These are phyloP conservation scores for Phymatotrichopsis omnivora DNA, from an alignment of 2,329 filamentous ascomycete species.

Conservation along the genomic window DNA sequence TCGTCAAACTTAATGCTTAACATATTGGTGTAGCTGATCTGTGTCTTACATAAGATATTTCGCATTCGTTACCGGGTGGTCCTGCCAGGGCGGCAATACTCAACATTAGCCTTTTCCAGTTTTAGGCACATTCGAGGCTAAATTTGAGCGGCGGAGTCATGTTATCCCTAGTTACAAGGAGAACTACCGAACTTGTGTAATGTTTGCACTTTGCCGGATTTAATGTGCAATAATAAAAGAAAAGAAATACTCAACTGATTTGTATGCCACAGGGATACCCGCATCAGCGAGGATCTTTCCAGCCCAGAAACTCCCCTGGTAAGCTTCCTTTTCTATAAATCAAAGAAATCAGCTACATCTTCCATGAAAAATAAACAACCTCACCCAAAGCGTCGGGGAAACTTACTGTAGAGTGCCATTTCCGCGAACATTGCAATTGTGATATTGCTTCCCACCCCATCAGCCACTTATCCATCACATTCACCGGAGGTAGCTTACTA, in stretches of 20 bases:
- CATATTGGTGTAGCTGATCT: not conserved
- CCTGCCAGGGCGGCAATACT: too few species aligned
- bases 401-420: slow-evolving; percentile 35
- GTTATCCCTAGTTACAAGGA: too few species aligned
- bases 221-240: too few species aligned
- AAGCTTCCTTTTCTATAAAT: slow-evolving; percentile 36
- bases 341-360: not conserved
- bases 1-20: too few species aligned
- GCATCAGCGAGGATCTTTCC: slow-evolving; percentile 38
- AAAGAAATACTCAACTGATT: too few species aligned
- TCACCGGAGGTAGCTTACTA: slow-evolving; percentile 31
- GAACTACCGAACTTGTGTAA: too few species aligned
- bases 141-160: too few species aligned
- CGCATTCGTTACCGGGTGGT: slow-evolving; percentile 37
- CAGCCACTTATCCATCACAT: not conserved
- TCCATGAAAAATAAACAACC: not conserved
- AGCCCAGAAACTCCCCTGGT: slow-evolving; percentile 37
- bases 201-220: too few species aligned
- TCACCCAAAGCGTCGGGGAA: too few species aligned
- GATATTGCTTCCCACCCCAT: slow-evolving; percentile 33
- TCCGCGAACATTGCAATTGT: slow-evolving; percentile 40
- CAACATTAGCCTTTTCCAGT: too few species aligned
- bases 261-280: slow-evolving; percentile 39
- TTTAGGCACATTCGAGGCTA: too few species aligned
- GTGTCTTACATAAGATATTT: slow-evolving; percentile 37